Evolutionary conservation across 768 basidiomycete genomes (phyloP), one percentile per base, ranked within the genome.

Genomic region (Pleurotus platypus): DNA sequence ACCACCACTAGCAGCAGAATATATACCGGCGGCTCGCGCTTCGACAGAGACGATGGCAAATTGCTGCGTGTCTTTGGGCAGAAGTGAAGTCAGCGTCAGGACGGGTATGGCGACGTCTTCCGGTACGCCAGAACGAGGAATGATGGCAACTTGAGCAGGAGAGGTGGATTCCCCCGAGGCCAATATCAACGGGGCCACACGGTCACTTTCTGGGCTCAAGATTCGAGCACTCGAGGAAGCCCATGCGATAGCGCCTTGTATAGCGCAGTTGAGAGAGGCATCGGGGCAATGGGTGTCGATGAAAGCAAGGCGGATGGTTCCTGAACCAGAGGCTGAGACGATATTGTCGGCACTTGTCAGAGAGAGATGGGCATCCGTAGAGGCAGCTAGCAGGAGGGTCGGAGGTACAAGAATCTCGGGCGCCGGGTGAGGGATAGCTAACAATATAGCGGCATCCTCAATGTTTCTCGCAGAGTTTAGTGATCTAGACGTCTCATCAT

Each of bases 371-470:
- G 64, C 58, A 46, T 58, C 65, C 24, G 65, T 54, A n/a, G 74
- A 67, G 7, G 72, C 65, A 55, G 60, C 63, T 7, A 77, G 50
- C 40, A 71, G 54, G 46, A 72, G 67, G 7, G 68, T 70, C 1
- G 64, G 71, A 2, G 58, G 62, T 11, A 66, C 48, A 16, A 64
- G 58, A 26, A 66, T 49, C n/a, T 49, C 50, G 16, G 49, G 45
- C 13, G 58, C 55, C 11, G 47, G 47, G 46, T 66, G 63, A 49
- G 75, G 69, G 40, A 72, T 63, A 38, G 78, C 59, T 55, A 77
- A 59, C 35, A 74, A 49, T 42, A 75, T 16, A 35, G 66, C 63
- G 22, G 69, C 66, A 40, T 63, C 57, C 49, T 60, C n/a, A n/a
- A 45, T 61, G 9, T 46, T 64, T 56, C 55, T 70, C 59, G 24